Conservation (phyloP, 78 protist species). For the Tieghemostelium lacteum region DNA sequence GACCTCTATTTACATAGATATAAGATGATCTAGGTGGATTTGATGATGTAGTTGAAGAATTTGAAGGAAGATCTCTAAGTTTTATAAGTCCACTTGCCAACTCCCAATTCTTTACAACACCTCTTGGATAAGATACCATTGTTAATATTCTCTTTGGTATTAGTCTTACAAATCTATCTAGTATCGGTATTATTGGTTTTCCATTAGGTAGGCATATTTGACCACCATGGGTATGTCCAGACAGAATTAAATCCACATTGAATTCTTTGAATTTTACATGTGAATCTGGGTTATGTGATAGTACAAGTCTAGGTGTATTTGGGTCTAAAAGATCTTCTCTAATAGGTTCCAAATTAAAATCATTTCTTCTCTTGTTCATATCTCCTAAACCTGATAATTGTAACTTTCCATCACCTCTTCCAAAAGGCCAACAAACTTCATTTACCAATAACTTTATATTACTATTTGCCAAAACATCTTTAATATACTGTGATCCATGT, state of each 20-base stretch:
- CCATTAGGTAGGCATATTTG: slow-evolving; percentile 66
- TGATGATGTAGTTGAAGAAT: background rate
- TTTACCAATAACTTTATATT: slow-evolving; percentile 34
- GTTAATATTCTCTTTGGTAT: slow-evolving; percentile 18
- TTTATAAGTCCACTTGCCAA: slow-evolving; percentile 20
- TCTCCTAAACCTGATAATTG: slow-evolving; percentile 60
- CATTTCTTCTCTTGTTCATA: background rate
- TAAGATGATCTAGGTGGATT: background rate
- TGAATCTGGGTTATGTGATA: slow-evolving; percentile 72
- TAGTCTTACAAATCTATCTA: background rate
- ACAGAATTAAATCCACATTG: slow-evolving; percentile 14
- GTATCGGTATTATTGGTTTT: slow-evolving; percentile 21
- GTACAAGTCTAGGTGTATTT: background rate
- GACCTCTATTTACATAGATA: slow-evolving; percentile 37
- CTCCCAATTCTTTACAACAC: slow-evolving; percentile 48
- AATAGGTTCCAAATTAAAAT: background rate
- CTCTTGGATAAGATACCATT: slow-evolving; percentile 35
- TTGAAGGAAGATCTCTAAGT: no score
- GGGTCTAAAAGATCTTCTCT: background rate
- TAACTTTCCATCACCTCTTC: slow-evolving; percentile 7
- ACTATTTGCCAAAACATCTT: slow-evolving; percentile 2
- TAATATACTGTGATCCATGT: slow-evolving; percentile 34
- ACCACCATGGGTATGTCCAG: slow-evolving; percentile 72
- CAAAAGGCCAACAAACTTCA: slow-evolving; percentile 51
- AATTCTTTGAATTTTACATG: slow-evolving; percentile 7